A percentile compares a stretch with the other conserved stretches of the same genome.
Evolutionary conservation across 192 early-diverging fungal species (phyloP).

Genomic region (Coemansia reversa): DNA sequence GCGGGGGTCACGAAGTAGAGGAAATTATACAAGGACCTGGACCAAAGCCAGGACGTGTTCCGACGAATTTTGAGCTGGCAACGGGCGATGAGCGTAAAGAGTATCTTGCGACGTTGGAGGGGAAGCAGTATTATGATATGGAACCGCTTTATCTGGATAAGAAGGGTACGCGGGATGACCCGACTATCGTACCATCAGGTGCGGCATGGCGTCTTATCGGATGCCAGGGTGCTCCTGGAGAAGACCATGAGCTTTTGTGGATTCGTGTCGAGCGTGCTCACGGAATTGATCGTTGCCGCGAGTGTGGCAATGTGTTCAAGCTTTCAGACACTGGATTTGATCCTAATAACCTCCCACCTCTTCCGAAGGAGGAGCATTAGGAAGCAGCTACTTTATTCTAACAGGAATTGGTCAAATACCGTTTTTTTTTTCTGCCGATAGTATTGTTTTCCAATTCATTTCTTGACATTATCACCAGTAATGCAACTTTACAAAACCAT

Average conservation of each 20-base stretch:
- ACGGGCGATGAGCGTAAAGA: constrained; percentile 91
- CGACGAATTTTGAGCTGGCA: constrained; percentile 84
- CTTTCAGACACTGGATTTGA: constrained; percentile 54
- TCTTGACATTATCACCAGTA: background rate
- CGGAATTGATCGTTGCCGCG: constrained; percentile 88
- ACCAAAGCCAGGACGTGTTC: constrained; percentile 65
- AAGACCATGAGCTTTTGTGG: constrained; percentile 92
- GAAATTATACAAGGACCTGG: constrained; percentile 61
- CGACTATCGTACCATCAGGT: constrained; percentile 79
- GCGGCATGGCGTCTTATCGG: constrained; percentile 85
- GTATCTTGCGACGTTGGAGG: constrained; percentile 77
- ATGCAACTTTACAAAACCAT: background rate
- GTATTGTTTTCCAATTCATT: background rate
- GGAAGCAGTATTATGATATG: constrained; percentile 88
- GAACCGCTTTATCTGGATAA: constrained; percentile 70
- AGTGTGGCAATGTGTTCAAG: constrained; percentile 86
- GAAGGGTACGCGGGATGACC: constrained; percentile 79
- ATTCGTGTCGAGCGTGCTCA: constrained; percentile 75
- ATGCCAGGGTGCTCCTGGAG: constrained; percentile 92
- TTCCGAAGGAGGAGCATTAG: constrained; percentile 9
- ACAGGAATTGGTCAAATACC: background rate
- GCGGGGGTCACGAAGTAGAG: constrained; percentile 21
- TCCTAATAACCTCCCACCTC: constrained; percentile 24
- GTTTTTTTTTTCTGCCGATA: background rate
- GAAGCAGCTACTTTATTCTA: background rate